Base-by-base conservation (phyloP, 2,329 filamentous ascomycete genomes). In the Penicillium capsulatum region DNA sequence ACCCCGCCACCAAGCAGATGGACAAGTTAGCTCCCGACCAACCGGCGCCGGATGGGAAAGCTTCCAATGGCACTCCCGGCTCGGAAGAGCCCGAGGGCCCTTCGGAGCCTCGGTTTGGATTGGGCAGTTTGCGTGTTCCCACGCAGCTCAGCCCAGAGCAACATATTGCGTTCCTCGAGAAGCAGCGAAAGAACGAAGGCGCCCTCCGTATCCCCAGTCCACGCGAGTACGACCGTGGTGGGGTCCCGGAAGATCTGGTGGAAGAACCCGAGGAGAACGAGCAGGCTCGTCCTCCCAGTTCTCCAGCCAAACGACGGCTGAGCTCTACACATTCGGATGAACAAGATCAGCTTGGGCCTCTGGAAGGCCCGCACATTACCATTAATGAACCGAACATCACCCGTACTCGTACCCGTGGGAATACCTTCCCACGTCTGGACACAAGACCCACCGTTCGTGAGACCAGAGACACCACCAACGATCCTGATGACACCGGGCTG, bases 141-240 rank as follows among this genome's bases (percentile, higher is more conserved):
- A 63, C 68, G 3, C 72, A 68, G 32, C 61, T 77, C 33, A 72
- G 75, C 22, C 74, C 84, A 31, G 84, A 88, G 38, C 84, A 90
- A 45, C 87, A 94, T 57, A 94, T 96, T 56, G 85, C 85, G 4
- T 92, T 97, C 55, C 64, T 96, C 10, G 81, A 95, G 61, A 83
- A 84, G 20, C 91, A 96, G 61, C 79, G 89, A 26, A 80, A 81
- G 46, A 82, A 85, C 40, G 83, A 80, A 37, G 81, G 82, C 22
- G 80, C 89, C 0, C 69, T 97, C 30, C 83, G 88, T 28, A 97
- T 98, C 54, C 92, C 92, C 0, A 90, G 90, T 14, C 92, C 92
- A 1, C 76, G 90, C 53, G 92, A 97, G 58, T 90, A 84, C 34
- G 92, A 98, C 54, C 79, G 80, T 35, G 92, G 91, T 17, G 75